phyloP scores from a whole-genome alignment of 2,329 filamentous ascomycete species.

The Talaromyces funiculosus region DNA sequence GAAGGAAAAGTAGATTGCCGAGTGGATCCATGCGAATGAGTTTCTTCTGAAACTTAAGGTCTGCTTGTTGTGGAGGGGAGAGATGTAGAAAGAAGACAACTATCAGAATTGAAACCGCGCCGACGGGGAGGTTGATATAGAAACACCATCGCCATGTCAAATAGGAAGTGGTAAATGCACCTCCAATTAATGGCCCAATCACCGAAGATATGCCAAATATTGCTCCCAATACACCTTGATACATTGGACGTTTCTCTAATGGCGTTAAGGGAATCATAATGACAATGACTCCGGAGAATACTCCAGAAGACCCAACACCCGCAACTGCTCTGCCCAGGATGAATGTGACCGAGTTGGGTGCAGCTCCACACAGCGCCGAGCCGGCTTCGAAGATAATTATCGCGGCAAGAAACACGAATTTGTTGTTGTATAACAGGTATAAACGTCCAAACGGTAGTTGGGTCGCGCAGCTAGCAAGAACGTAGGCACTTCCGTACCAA shows the following conservation, averaged over 20 bases:
- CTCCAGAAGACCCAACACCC: conserved; percentile 24
- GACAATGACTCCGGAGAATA: conserved; percentile 18
- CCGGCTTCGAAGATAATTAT: background rate
- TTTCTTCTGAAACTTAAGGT: no score
- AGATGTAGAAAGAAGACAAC: no score
- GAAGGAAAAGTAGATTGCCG: conserved; percentile 38
- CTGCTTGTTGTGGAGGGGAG: no score
- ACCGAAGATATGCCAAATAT: conserved; percentile 57
- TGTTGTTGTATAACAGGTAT: background rate
- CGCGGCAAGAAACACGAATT: background rate
- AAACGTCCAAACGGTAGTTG: background rate
- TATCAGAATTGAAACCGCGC: no score
- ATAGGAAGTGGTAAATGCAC: conserved; percentile 54
- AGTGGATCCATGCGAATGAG: no score
- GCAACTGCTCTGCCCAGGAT: conserved; percentile 31
- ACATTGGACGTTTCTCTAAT: conserved; percentile 47
- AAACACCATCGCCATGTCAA: conserved; percentile 58
- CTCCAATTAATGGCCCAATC: conserved; percentile 56
- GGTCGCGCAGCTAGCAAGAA: no score
- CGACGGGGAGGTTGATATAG: conserved; percentile 48
- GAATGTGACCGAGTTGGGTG: conserved; percentile 25
- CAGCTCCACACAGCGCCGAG: conserved; percentile 39
- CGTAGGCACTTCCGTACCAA: background rate
- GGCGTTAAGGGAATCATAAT: background rate
- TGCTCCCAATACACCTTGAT: conserved; percentile 58